Base-by-base conservation (phyloP, 108 stramenopile genomes). In the Cyclotella kingstonii region DNA sequence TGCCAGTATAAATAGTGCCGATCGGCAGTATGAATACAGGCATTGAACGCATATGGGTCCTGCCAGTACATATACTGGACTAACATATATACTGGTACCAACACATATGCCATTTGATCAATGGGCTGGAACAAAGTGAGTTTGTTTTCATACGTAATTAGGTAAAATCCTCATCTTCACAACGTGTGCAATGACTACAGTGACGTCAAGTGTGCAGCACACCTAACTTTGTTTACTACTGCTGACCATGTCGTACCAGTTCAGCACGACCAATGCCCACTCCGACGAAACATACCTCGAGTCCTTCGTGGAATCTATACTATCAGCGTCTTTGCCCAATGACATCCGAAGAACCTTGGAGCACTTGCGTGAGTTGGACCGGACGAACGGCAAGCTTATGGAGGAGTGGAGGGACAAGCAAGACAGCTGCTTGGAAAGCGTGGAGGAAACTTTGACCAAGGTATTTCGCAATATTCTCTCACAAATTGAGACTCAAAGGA, bases 261-360 rank as follows among this genome's bases (percentile, higher is more conserved):
- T 54, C 36, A 54, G 23, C 50, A 52, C 33, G 11, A 38, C 65
- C 26, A 69, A 54, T 43, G 63, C 63, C 55, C 68, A 72, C 41
- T 64, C 79, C 68, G 86, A 85, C 47, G 86, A 81, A 60, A 87
- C 91, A 0, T 85, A 83, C 68, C 70, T 92, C 29, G 91, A 92
- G 58, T 69, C 82, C 27, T 87, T 87, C 70, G 62, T 92, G 33
- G 91, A 92, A 35, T 58, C 68, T n/a, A 60, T 89, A n/a, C 45
- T 39, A 8, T 23, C 63, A 6, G 19, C 79, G 12, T 82, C 78
- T 1, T 50, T 87, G 9, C 91, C 87, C 18, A 59, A 78, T 22
- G 85, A 89, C 55, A 36, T 93, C 1, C 76, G 78, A 43, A 81
- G 91, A 15, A 85, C 81, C 48, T 41, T 92, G 36, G 86, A 87